These are phyloP conservation scores for Austroboletus eburneus DNA, from an alignment of 768 basidiomycete species.

Conservation along the genomic window DNA sequence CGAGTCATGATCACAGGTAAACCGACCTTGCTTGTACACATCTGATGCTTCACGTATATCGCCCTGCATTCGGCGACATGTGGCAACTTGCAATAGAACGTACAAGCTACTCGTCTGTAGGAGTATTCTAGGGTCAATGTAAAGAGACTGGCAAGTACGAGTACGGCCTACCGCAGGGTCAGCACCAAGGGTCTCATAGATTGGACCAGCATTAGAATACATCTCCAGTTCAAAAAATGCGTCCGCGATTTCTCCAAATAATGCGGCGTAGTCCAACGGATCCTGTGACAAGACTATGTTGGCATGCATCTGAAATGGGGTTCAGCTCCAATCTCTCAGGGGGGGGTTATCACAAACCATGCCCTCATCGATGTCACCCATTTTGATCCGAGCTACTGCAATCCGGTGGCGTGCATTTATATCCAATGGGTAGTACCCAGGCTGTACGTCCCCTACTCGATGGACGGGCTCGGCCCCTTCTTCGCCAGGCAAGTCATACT, in stretches of 20 bases:
- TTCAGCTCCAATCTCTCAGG: neutral
- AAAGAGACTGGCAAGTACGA: neutral
- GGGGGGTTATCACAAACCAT: slow-evolving; percentile 47
- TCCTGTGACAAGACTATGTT: slow-evolving; percentile 67
- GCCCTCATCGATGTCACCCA: slow-evolving; percentile 77
- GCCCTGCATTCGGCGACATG: slow-evolving; percentile 74
- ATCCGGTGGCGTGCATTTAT: slow-evolving; percentile 75
- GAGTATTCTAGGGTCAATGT: neutral
- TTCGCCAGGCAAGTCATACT: slow-evolving; percentile 68
- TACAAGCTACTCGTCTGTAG: slow-evolving; percentile 71
- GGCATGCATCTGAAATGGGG: slow-evolving; percentile 62
- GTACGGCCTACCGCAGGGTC: slow-evolving; percentile 58
- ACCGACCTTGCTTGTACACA: slow-evolving; percentile 75
- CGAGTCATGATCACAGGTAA: neutral
- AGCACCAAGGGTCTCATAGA: slow-evolving; percentile 74
- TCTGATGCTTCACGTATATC: slow-evolving; percentile 75
- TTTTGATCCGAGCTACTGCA: slow-evolving; percentile 75
- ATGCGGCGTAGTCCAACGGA: slow-evolving; percentile 66
- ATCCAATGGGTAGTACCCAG: slow-evolving; percentile 40
- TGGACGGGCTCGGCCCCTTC: slow-evolving; percentile 33
- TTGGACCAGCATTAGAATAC: slow-evolving; percentile 74
- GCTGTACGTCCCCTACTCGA: slow-evolving; percentile 45
- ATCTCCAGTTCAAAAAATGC: slow-evolving; percentile 67
- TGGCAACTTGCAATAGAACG: slow-evolving; percentile 71
- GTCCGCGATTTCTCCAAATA: slow-evolving; percentile 83